A percentile compares a stretch with the other conserved stretches of the same genome.
These are phyloP conservation scores for Nematocida minor DNA, from an alignment of 371 early-diverging fungal species.

Conservation along the genomic window DNA sequence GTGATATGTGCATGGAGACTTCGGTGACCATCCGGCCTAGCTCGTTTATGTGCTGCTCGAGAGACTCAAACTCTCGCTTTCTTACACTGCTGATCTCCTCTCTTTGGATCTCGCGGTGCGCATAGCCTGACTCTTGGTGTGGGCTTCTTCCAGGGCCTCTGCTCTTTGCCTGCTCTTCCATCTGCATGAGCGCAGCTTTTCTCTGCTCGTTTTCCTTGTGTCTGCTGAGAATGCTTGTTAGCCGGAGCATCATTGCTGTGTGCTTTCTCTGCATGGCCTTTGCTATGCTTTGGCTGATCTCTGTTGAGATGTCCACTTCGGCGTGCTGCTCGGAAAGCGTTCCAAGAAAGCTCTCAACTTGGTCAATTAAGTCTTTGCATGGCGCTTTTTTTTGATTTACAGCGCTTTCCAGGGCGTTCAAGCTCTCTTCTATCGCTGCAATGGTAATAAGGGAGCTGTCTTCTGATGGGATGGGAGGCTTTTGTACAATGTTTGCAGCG, in stretches of 20 bases:
- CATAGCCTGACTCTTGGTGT: background rate
- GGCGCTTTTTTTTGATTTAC: background rate
- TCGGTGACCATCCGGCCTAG: constrained; percentile 65
- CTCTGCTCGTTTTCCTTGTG: constrained; percentile 21
- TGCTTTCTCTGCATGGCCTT: background rate
- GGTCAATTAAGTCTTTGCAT: background rate
- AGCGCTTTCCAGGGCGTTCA: background rate
- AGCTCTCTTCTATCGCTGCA: background rate
- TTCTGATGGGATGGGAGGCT: background rate
- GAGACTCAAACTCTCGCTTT: constrained; percentile 52
- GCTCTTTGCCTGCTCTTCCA: background rate
- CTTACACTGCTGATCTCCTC: constrained; percentile 41
- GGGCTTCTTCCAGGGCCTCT: background rate
- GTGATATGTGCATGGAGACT: constrained; percentile 62
- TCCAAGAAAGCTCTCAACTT: background rate
- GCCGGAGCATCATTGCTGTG: background rate
- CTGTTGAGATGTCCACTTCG: background rate
- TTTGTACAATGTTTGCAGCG: constrained; percentile 56
- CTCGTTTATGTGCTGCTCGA: constrained; percentile 63
- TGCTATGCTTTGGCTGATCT: background rate
- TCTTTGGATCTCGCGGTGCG: constrained; percentile 6
- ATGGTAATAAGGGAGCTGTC: background rate
- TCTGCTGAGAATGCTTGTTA: background rate
- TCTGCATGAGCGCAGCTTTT: background rate
- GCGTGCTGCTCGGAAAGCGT: background rate